Evolutionary conservation across 371 early-diverging fungal species (phyloP), one percentile per base, ranked within the genome.

Genomic region (Rhizopus arrhizus): DNA sequence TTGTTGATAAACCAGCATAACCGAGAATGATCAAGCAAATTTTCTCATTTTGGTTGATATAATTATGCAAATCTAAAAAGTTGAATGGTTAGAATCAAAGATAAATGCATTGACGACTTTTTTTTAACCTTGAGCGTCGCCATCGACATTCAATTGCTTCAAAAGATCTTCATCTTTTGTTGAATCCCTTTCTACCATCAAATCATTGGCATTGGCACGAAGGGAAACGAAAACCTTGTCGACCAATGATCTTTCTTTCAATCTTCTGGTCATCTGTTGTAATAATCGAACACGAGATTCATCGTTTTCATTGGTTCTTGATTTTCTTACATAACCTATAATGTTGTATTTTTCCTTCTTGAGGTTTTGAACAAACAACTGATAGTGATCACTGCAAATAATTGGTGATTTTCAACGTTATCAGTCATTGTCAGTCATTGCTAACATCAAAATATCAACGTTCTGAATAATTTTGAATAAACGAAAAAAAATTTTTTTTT

Each of bases 181-280:
- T 42, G 38, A 53, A 46, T 63, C 58, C 40, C 53, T 56, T 31
- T 29, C 32, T 10, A 57, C 28, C 32, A 56, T 40, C 33, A 53
- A 33, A 51, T 63, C 38, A 53, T 52, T 57, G 29, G 63, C 52
- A 41, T 63, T 40, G 45, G 47, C 52, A 33, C 53, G 53, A 46
- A 22, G 53, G 53, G 53, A 53, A 36, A 52, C 54, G 33, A 57
- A 63, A 12, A 63, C 53, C 48, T 58, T 63, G 5, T 36, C 52
- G n/a, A 63, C 64, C 36, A 58, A 35, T n/a, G 64, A 58, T 63
- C 58, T 63, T 48, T 63, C 64, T 29, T 53, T 53, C n/a, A 63
- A 40, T 33, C 52, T 63, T 57, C 38, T 31, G 32, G 47, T 34
- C 58, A 63, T 53, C 40, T 58, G 53, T 33, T 63, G 53, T 38